Conservation (phyloP, 306 rosid species). For the Malus orientalis region DNA sequence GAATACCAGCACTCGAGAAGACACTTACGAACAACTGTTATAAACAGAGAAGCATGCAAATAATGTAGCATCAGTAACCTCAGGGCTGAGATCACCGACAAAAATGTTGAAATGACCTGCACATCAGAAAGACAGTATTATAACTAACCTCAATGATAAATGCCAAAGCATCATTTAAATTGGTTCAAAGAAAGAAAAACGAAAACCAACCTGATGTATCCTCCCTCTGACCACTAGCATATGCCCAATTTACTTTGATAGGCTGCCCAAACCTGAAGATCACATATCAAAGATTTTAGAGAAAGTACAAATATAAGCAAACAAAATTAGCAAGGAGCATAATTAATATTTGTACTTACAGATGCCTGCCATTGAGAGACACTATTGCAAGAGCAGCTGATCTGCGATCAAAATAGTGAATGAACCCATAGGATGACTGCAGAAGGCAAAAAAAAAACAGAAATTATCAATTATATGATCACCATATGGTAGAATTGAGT, state of each 20-base stretch:
- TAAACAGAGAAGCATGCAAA: constrained; percentile 94
- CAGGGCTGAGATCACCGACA: constrained; percentile 98
- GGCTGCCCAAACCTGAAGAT: constrained; percentile 91
- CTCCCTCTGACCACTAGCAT: constrained; percentile 98
- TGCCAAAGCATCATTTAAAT: not conserved
- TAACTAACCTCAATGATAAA: constrained; percentile 10
- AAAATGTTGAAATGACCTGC: constrained; percentile 95
- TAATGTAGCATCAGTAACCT: constrained; percentile 94
- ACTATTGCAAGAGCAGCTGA: constrained; percentile 89
- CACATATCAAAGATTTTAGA: constrained; percentile 16
- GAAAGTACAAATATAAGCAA: constrained; percentile 9
- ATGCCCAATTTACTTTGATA: constrained; percentile 98
- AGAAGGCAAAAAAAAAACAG: constrained; percentile 20
- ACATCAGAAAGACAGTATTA: constrained; percentile 11
- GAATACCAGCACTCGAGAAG: constrained; percentile 16
- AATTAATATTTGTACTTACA: constrained; percentile 46
- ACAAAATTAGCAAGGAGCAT: not conserved
- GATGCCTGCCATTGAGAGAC: constrained; percentile 92
- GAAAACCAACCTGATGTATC: constrained; percentile 87
- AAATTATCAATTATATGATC: not conserved
- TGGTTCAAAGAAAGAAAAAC: not conserved
- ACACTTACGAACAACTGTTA: constrained; percentile 92
- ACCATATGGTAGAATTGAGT: not conserved
- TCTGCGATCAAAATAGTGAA: constrained; percentile 94
- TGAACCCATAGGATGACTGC: constrained; percentile 97